A percentile compares a stretch with the other conserved stretches of the same genome.
phyloP scores from a whole-genome alignment of 805 yeast genomes.

The Pichia gijzeniarum region DNA sequence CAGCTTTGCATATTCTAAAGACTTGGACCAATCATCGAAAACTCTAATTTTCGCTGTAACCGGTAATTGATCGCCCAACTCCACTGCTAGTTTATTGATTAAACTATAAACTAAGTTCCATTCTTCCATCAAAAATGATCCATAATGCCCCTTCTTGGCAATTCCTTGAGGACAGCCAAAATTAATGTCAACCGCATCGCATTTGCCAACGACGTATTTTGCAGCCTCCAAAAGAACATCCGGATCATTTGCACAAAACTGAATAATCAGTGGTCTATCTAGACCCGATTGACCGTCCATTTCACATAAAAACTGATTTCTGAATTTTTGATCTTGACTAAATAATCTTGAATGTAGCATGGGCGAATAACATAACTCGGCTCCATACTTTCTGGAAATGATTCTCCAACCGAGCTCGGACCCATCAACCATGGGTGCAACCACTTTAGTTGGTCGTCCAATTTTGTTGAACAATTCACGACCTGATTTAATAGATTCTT shows the following conservation, averaged over 20 bases:
- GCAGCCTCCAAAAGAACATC: conserved; percentile 81
- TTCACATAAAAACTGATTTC: conserved; percentile 64
- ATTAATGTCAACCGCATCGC: conserved; percentile 95
- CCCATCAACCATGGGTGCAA: conserved; percentile 99
- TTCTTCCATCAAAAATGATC: conserved; percentile 94
- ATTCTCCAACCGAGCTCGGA: conserved; percentile 94
- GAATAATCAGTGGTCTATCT: conserved; percentile 88
- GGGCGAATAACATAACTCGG: conserved; percentile 91
- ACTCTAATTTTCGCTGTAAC: conserved; percentile 95
- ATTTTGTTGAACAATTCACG: conserved; percentile 62
- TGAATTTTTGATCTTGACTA: conserved; percentile 76
- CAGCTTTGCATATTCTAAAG: conserved; percentile 81
- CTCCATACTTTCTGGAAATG: conserved; percentile 81
- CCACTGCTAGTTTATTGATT: conserved; percentile 65
- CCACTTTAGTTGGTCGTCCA: conserved; percentile 74
- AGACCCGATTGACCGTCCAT: conserved; percentile 61
- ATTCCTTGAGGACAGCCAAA: conserved; percentile 98
- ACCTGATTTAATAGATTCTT: conserved; percentile 37
- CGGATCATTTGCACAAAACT: conserved; percentile 95
- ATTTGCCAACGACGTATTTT: conserved; percentile 63
- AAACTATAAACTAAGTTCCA: conserved; percentile 77
- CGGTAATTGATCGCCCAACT: conserved; percentile 58
- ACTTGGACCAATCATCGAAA: conserved; percentile 76
- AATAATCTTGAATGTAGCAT: conserved; percentile 93
- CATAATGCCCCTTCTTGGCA: conserved; percentile 91